Percentiles rank a stretch among this genome's conserved stretches.
These are phyloP conservation scores for Tilletiopsis washingtonensis DNA, from an alignment of 1,284 basidiomycete species.

Conservation along the genomic window DNA sequence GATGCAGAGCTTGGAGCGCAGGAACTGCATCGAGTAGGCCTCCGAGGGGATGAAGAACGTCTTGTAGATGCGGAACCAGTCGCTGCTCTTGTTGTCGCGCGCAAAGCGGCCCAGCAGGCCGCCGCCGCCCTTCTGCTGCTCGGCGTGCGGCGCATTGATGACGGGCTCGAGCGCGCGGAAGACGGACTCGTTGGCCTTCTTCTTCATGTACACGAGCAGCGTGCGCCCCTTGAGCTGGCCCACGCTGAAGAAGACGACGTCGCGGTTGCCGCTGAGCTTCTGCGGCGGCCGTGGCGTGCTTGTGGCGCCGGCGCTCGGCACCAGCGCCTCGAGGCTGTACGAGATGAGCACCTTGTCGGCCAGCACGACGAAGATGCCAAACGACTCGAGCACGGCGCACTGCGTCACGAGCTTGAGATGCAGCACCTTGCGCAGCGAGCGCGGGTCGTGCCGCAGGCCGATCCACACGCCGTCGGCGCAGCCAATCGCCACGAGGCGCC, in stretches of 20 bases:
- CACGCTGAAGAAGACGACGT: slow-evolving; percentile 89
- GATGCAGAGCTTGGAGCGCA: slow-evolving; percentile 82
- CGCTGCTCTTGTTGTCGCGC: slow-evolving; percentile 66
- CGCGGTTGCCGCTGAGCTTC: slow-evolving; percentile 75
- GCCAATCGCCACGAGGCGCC: slow-evolving; percentile 79
- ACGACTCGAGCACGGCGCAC: slow-evolving; percentile 87
- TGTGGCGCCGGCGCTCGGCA: slow-evolving; percentile 62
- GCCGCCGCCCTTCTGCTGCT: slow-evolving; percentile 58
- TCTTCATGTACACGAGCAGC: slow-evolving; percentile 89
- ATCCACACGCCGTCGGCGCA: slow-evolving; percentile 96
- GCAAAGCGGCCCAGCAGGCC: slow-evolving; percentile 61
- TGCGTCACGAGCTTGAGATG: slow-evolving; percentile 85
- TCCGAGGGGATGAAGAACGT: slow-evolving; percentile 88
- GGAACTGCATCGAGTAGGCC: slow-evolving; percentile 77
- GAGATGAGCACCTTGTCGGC: slow-evolving; percentile 66
- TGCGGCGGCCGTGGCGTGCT: slow-evolving; percentile 56
- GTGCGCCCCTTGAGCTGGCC: slow-evolving; percentile 76
- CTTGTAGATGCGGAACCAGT: slow-evolving; percentile 87
- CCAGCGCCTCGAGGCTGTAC: slow-evolving; percentile 89
- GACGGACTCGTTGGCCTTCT: slow-evolving; percentile 78
- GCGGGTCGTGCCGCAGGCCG: slow-evolving; percentile 76
- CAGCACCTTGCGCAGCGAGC: slow-evolving; percentile 77
- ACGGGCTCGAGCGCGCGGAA: slow-evolving; percentile 91
- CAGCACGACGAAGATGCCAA: slow-evolving; percentile 87
- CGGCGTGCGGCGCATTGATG: slow-evolving; percentile 65